phyloP scores from a whole-genome alignment of 1,284 basidiomycete species.

The Trametes sp. region DNA sequence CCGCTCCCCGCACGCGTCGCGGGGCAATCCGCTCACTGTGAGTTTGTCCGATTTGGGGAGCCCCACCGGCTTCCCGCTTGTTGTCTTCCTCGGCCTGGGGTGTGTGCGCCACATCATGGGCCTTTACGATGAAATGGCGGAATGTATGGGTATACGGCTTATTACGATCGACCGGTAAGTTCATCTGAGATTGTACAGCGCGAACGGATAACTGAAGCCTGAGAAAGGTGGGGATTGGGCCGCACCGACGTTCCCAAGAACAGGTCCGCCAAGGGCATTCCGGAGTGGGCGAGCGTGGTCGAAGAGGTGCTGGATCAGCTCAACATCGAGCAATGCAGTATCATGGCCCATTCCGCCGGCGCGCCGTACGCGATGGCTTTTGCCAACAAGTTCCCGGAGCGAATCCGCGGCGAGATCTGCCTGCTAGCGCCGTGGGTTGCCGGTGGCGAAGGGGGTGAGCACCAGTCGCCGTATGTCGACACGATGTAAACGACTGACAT shows the following conservation, averaged over 20 bases:
- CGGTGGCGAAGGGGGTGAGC: constrained; percentile 84
- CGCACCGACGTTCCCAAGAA: constrained; percentile 77
- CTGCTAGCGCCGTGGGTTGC: constrained; percentile 98
- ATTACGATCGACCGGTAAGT: constrained; percentile 92
- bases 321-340: constrained; percentile 80
- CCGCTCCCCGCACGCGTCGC: constrained; percentile 79
- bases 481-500: background rate
- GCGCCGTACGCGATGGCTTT: constrained; percentile 94
- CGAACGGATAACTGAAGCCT: background rate
- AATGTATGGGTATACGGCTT: constrained; percentile 83
- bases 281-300: constrained; percentile 91
- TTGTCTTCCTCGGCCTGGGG: constrained; percentile 93
- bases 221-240: constrained; percentile 89
- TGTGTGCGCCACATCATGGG: constrained; percentile 95
- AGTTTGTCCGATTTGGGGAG: constrained; percentile 93
- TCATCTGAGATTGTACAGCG: background rate
- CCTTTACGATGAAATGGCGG: constrained; percentile 95
- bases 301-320: constrained; percentile 89
- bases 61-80: constrained; percentile 82
- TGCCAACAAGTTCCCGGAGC: constrained; percentile 75
- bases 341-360: constrained; percentile 97
- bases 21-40: constrained; percentile 78
- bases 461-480: background rate
- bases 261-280: constrained; percentile 79
- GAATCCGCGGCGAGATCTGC: constrained; percentile 87